Evolutionary conservation across 139 green algal species (phyloP).

Genomic region (Deuterostichococcus epilithicus): DNA sequence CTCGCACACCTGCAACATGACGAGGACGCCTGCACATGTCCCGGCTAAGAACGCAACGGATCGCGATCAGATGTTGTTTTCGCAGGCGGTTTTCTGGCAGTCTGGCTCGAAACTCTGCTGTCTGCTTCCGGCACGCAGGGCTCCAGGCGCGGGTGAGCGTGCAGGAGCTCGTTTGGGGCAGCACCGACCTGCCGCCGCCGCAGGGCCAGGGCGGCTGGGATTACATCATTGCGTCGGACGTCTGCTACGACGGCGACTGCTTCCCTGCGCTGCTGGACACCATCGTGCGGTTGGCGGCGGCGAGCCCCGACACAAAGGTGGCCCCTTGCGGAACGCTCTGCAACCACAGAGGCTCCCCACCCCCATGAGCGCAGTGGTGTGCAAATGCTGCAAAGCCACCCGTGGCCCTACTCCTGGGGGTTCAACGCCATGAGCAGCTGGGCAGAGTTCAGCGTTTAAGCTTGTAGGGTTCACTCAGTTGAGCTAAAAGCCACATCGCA

Average conservation of each 20-base stretch:
- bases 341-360: no score
- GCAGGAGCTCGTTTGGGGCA: background rate
- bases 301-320: background rate
- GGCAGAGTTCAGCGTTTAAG: background rate
- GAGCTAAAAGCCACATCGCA: background rate
- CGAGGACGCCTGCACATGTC: no score
- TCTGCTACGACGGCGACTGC: constrained; percentile 5
- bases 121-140: no score
- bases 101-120: no score
- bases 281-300: background rate
- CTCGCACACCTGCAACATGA: no score
- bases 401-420: no score
- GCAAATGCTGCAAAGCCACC: background rate
- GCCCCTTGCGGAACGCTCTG: background rate
- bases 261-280: constrained; percentile 8
- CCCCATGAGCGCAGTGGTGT: background rate
- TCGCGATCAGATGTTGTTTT: no score
- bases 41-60: no score
- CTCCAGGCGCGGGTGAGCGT: no score
- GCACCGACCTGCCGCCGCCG: background rate
- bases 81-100: no score
- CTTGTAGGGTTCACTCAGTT: background rate
- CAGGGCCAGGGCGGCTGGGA: background rate
- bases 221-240: constrained; percentile 1
- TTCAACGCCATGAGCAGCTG: background rate